A percentile compares a stretch with the other conserved stretches of the same genome.
Conservation (phyloP, 2,329 filamentous ascomycete species). For the Chaetothyriales sp. region DNA sequence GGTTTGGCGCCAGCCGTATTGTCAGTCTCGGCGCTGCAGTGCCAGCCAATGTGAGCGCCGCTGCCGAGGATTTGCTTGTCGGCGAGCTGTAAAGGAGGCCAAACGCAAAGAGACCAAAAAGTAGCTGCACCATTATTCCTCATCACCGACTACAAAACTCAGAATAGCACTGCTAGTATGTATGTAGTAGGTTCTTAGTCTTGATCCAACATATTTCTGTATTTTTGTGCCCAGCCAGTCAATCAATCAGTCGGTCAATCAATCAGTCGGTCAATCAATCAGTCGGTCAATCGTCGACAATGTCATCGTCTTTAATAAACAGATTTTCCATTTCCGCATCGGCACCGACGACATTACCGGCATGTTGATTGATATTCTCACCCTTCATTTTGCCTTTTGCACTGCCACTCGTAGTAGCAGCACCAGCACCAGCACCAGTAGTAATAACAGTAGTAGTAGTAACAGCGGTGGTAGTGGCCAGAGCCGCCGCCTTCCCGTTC, state of each 20-base stretch:
- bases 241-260: constrained; percentile 23
- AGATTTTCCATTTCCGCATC: constrained; percentile 48
- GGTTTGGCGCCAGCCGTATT: constrained; percentile 3
- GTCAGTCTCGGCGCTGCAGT: background rate
- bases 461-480: too few species aligned
- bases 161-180: too few species aligned
- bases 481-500: too few species aligned
- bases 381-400: constrained; percentile 9
- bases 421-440: constrained; percentile 1
- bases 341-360: background rate
- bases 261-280: background rate
- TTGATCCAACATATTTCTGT: too few species aligned
- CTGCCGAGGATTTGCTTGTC: background rate
- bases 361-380: constrained; percentile 19
- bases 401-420: constrained; percentile 1
- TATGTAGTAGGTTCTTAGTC: too few species aligned
- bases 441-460: background rate
- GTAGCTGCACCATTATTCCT: background rate
- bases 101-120: background rate
- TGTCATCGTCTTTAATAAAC: constrained; percentile 70
- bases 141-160: too few species aligned
- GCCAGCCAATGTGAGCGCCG: background rate
- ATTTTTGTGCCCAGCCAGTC: background rate
- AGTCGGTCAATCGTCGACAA: constrained; percentile 48
- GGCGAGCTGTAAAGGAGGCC: background rate